Evolutionary conservation across 768 basidiomycete species (phyloP), one percentile per base, ranked within the genome.

Genomic region (Rhodosporidiobolus odoratus): DNA sequence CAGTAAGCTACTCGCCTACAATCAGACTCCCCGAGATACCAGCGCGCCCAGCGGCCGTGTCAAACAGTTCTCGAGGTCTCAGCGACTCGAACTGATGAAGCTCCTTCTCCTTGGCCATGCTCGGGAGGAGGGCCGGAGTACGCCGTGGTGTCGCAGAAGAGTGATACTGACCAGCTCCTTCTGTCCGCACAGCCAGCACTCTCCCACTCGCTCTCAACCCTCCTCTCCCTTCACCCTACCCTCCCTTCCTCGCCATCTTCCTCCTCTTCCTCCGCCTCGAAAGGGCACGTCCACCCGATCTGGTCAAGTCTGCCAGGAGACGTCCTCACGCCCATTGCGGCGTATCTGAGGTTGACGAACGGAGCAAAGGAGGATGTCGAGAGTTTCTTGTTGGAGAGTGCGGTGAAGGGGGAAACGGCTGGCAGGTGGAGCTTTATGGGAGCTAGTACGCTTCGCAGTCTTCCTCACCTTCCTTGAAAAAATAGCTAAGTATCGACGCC

Each of bases 351-450:
- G 66, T 85, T 98, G 71, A 87, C 94, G 19, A 89, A 93, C 77
- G 77, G 76, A 7, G 73, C 73, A 0, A 52, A 65, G 38, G 50
- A 66, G 15, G 72, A 65, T 13, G 54, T 34, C 15, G 90, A 92
- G 77, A 93, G 91, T 79, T 99, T 98, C 80, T 81, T 99, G 57
- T 84, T 99, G 52, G 96, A 99, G 80, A 93, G 91, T 56, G 89
- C 98, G 53, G 84, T 91, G 37, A 89, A 86, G 37, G 94, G 93
- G 50, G 92, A 96, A 82, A 91, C 86, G 78, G 82, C 95, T 58
- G 93, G 90, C 41, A 86, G 96, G 62, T 99, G 95, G 81, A 92
- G 91, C 77, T 98, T 97, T 81, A 89, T 99, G 69, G 96, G 96
- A 47, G 87, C 93, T 79, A 91, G 95, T 95, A 78, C 77, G 84